phyloP scores from a whole-genome alignment of 2,329 filamentous ascomycete species.

The Paradendryphiella salina region DNA sequence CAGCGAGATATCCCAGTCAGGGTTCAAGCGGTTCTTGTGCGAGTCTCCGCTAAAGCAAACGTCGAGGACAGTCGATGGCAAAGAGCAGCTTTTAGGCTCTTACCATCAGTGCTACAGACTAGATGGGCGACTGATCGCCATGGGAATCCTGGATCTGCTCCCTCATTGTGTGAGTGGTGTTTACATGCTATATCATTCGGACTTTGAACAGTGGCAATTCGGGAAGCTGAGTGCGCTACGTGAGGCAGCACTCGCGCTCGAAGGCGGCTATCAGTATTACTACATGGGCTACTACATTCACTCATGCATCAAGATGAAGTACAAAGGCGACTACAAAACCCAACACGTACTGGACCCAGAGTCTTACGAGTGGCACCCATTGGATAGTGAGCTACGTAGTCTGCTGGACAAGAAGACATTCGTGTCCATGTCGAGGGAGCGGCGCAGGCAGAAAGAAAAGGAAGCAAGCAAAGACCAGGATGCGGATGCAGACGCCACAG shows the following conservation, averaged over 20 bases:
- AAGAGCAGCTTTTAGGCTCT: conserved; percentile 65
- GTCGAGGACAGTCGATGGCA: conserved; percentile 52
- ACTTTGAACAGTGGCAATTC: conserved; percentile 68
- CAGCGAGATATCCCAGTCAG: conserved; percentile 60
- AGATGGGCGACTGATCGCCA: conserved; percentile 73
- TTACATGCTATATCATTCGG: conserved; percentile 80
- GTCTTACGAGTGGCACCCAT: conserved; percentile 62
- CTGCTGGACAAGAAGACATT: conserved; percentile 62
- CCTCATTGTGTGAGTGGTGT: conserved; percentile 78
- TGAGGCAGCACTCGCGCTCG: conserved; percentile 71
- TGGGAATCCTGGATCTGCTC: conserved; percentile 76
- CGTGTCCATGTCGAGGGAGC: conserved; percentile 49
- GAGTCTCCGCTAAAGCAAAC: conserved; percentile 64
- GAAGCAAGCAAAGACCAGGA: not conserved
- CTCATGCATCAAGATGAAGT: conserved; percentile 78
- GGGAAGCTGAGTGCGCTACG: conserved; percentile 76
- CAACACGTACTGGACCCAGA: conserved; percentile 74
- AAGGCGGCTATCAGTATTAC: conserved; percentile 73
- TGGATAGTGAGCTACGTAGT: conserved; percentile 58
- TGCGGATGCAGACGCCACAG: conserved; percentile 1
- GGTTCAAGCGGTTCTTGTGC: conserved; percentile 76
- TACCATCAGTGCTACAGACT: conserved; percentile 82
- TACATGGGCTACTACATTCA: conserved; percentile 87
- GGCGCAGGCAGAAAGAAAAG: conserved; percentile 24
- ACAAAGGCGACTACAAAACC: conserved; percentile 78